Percentiles rank a stretch among this genome's conserved stretches.
phyloP scores from a whole-genome alignment of 768 basidiomycete genomes.

The Trametes maxima region DNA sequence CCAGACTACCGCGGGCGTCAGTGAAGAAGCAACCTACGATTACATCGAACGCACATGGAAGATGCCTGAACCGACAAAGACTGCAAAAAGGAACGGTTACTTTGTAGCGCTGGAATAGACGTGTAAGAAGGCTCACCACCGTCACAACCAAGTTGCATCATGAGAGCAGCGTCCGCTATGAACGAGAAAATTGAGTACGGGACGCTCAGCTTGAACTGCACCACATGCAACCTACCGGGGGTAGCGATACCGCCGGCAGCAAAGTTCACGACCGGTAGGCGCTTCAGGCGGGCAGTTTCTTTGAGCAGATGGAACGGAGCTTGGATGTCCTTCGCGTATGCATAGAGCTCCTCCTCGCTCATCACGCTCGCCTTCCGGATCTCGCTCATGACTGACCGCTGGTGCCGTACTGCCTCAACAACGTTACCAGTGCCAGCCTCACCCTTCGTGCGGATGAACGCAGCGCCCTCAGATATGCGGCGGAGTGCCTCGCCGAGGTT shows the following conservation, averaged over 20 bases:
- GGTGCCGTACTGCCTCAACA: constrained; percentile 93
- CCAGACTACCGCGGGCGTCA: constrained; percentile 59
- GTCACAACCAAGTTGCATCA: constrained; percentile 99
- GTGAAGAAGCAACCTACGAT: not conserved
- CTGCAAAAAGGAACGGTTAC: constrained; percentile 40
- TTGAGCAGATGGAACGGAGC: constrained; percentile 96
- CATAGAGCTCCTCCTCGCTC: constrained; percentile 94
- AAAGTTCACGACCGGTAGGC: constrained; percentile 95
- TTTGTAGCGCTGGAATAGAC: constrained; percentile 4
- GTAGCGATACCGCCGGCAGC: constrained; percentile 94
- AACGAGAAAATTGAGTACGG: constrained; percentile 7
- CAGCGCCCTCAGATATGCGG: constrained; percentile 95
- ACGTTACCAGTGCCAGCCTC: constrained; percentile 90
- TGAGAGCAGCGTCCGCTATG: constrained; percentile 90
- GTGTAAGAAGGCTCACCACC: constrained; percentile 62
- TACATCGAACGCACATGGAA: constrained; percentile 69
- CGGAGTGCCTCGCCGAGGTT: constrained; percentile 96
- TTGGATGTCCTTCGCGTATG: constrained; percentile 87
- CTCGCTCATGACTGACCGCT: constrained; percentile 78
- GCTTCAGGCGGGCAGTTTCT: constrained; percentile 91
- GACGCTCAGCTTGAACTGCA: constrained; percentile 15
- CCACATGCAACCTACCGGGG: constrained; percentile 55
- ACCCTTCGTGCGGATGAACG: constrained; percentile 98
- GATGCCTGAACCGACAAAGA: constrained; percentile 98
- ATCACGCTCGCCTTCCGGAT: constrained; percentile 86